Conservation (phyloP, 2,329 filamentous ascomycete species). For the Cordyceps cateniannulata region DNA sequence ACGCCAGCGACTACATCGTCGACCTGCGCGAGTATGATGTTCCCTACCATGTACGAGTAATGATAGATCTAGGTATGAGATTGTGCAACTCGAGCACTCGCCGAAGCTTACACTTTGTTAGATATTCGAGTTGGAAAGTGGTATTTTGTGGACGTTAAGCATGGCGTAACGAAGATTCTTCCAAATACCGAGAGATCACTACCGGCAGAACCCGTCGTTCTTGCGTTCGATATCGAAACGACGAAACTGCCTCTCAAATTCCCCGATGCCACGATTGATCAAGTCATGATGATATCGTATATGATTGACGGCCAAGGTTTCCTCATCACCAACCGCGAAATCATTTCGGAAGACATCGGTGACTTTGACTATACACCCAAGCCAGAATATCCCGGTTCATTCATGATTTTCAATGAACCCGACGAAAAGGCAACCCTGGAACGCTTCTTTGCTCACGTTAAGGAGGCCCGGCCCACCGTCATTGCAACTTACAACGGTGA, state of each 20-base stretch:
- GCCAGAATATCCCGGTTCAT: conserved; percentile 89
- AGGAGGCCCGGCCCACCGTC: conserved; percentile 87
- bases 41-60: conserved; percentile 96
- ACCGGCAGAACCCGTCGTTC: conserved; percentile 91
- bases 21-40: conserved; percentile 99
- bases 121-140: conserved; percentile 95
- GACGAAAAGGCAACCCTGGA: conserved; percentile 85
- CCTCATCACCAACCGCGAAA: conserved; percentile 94
- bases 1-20: conserved; percentile 94
- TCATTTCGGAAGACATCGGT: conserved; percentile 92
- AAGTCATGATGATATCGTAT: conserved; percentile 99
- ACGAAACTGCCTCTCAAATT: conserved; percentile 95
- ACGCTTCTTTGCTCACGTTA: conserved; percentile 91
- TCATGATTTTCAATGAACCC: conserved; percentile 97
- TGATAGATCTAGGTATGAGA: conserved; percentile 75
- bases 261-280: conserved; percentile 87
- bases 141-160: conserved; percentile 93
- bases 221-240: conserved; percentile 99
- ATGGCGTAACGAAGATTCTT: conserved; percentile 75
- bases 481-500: conserved; percentile 99
- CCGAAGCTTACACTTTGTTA: conserved; percentile 26
- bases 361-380: conserved; percentile 99
- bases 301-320: conserved; percentile 99
- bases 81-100: neutral
- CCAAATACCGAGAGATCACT: conserved; percentile 83